Evolutionary conservation across 345 rosid genomes (phyloP).

Genomic region (Psidium friedrichsthalianum): DNA sequence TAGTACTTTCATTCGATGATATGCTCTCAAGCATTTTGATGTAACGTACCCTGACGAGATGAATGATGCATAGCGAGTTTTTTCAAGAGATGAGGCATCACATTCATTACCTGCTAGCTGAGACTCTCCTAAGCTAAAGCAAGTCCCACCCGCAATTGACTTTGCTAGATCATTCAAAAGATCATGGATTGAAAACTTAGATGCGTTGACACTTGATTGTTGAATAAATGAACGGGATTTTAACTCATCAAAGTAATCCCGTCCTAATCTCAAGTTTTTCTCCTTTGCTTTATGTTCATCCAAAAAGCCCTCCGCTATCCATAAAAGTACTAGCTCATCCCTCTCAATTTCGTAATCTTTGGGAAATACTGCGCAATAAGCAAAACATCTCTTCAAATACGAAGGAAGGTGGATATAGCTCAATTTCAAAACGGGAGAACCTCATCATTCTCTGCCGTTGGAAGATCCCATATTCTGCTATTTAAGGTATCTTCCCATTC

Average conservation of each 20-base stretch:
- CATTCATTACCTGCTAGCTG: rapidly evolving
- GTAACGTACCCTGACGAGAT: background rate
- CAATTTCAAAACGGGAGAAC: background rate
- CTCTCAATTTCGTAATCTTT: too few relatives aligned
- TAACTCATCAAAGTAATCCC: background rate
- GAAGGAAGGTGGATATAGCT: too few relatives aligned
- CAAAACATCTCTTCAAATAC: too few relatives aligned
- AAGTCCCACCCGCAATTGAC: background rate
- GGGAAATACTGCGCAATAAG: too few relatives aligned
- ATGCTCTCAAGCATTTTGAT: background rate
- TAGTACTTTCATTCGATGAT: background rate
- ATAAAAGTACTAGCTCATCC: too few relatives aligned
- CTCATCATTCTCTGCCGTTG: rapidly evolving
- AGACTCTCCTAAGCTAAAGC: background rate
- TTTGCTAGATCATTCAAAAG: background rate
- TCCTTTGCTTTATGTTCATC: too few relatives aligned
- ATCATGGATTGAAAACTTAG: background rate
- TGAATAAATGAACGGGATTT: background rate
- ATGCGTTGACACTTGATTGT: background rate
- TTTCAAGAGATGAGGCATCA: background rate
- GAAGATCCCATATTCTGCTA: rapidly evolving
- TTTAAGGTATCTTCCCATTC: background rate
- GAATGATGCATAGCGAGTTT: background rate
- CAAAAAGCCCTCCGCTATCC: too few relatives aligned
- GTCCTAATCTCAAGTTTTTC: background rate